A percentile compares a stretch with the other conserved stretches of the same genome.
Evolutionary conservation across 192 early-diverging fungal species (phyloP).

Genomic region (Coemansia sp.): DNA sequence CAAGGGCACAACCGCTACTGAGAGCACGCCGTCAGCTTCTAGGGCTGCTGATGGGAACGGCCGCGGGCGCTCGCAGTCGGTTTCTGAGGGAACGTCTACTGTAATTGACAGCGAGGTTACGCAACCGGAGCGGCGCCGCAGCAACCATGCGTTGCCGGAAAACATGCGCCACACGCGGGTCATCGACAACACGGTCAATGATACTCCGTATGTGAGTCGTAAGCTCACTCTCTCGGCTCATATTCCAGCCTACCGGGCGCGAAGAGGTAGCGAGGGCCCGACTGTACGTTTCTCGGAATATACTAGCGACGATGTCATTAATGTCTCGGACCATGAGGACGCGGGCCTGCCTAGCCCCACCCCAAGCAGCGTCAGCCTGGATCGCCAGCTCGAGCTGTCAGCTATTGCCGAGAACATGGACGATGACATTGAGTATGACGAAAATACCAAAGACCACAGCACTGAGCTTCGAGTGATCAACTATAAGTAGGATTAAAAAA

Average conservation of each 20-base stretch:
- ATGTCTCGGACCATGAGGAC: neutral
- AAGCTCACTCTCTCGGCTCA: slow-evolving; percentile 30
- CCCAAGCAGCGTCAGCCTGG: slow-evolving; percentile 12
- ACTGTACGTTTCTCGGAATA: slow-evolving; percentile 18
- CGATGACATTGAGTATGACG: neutral
- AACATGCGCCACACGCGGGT: slow-evolving; percentile 30
- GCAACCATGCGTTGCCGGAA: neutral
- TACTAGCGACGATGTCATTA: slow-evolving; percentile 10
- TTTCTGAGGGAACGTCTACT: slow-evolving; percentile 25
- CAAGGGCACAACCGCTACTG: neutral
- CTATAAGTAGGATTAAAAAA: neutral
- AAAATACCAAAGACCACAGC: neutral
- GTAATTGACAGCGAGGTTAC: slow-evolving; percentile 17
- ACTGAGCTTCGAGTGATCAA: slow-evolving; percentile 2
- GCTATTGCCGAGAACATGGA: slow-evolving; percentile 10
- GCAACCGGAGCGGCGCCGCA: slow-evolving; percentile 1
- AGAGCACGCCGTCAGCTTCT: neutral
- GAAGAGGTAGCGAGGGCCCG: slow-evolving; percentile 9
- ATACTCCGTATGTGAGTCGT: slow-evolving; percentile 18
- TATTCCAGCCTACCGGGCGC: slow-evolving; percentile 23
- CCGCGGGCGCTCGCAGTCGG: slow-evolving; percentile 10
- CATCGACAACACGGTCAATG: slow-evolving; percentile 9
- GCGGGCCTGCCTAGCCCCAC: neutral
- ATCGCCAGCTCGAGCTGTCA: slow-evolving; percentile 13
- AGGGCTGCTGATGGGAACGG: neutral